A percentile compares a stretch with the other conserved stretches of the same genome.
Evolutionary conservation across 1,284 basidiomycete genomes (phyloP).

Genomic region (Cutaneotrichosporon cutaneum): DNA sequence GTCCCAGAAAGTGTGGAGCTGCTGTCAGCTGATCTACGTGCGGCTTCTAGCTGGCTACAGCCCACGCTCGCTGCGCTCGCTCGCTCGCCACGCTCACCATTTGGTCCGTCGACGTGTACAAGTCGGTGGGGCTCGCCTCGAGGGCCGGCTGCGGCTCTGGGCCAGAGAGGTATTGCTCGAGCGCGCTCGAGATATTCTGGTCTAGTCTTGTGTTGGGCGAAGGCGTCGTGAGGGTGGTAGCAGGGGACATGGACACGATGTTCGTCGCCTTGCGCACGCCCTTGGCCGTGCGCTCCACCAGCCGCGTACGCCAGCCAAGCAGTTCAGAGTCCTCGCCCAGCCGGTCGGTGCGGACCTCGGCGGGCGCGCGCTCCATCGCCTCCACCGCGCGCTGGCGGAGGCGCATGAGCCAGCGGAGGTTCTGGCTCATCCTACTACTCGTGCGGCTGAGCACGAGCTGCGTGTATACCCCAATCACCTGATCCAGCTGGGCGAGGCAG

Average conservation of each 20-base stretch:
- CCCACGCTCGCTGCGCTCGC: neutral
- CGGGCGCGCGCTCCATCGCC: constrained; percentile 12
- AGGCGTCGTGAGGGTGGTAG: constrained; percentile 5
- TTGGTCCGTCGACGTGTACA: constrained; percentile 5
- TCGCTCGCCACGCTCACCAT: constrained; percentile 11
- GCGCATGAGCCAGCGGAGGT: constrained; percentile 34
- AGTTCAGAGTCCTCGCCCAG: constrained; percentile 27
- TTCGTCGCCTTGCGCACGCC: constrained; percentile 10
- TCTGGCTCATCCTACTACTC: constrained; percentile 25
- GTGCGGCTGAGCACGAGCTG: constrained; percentile 24
- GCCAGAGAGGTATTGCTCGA: constrained; percentile 7
- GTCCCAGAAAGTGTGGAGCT: constrained; percentile 21
- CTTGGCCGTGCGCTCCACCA: constrained; percentile 30
- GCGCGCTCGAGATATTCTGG: constrained; percentile 7
- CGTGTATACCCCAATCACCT: constrained; percentile 30
- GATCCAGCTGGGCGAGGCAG: constrained; percentile 32
- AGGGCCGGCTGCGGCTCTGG: neutral
- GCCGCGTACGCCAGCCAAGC: constrained; percentile 34
- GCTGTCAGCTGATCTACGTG: neutral
- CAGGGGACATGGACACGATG: constrained; percentile 2
- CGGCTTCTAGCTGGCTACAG: neutral
- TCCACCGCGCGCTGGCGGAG: constrained; percentile 23
- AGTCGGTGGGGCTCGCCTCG: neutral
- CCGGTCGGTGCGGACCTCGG: neutral
- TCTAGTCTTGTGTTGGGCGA: constrained; percentile 14